These are phyloP conservation scores for Ballota nigra DNA, from an alignment of 257 asterid genomes.

Conservation along the genomic window DNA sequence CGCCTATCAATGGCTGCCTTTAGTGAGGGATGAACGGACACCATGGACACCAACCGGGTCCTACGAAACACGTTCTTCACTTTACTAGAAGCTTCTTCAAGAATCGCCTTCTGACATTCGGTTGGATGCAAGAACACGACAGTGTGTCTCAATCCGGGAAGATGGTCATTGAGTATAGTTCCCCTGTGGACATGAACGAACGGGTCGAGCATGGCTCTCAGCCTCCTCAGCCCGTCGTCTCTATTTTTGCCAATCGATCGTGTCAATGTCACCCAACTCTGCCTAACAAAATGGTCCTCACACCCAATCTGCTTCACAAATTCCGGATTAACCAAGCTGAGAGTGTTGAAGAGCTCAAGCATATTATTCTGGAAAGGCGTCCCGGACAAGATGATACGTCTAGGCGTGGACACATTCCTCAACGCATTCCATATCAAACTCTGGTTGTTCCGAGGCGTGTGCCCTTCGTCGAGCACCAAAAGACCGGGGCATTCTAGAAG, in stretches of 20 bases:
- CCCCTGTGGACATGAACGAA: conserved; percentile 68
- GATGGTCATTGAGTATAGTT: conserved; percentile 46
- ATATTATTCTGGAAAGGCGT: conserved; percentile 83
- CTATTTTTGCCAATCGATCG: conserved; percentile 30
- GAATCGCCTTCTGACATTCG: conserved; percentile 35
- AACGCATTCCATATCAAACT: conserved; percentile 61
- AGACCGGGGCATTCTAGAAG: conserved; percentile 56
- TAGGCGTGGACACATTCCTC: conserved; percentile 41
- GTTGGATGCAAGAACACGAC: conserved; percentile 57
- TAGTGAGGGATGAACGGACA: conserved; percentile 75
- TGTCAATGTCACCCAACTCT: conserved; percentile 37
- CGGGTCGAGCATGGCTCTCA: conserved; percentile 51
- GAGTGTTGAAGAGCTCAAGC: conserved; percentile 62
- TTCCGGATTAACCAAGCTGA: conserved; percentile 58
- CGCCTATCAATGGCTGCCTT: conserved; percentile 7
- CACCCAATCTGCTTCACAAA: conserved; percentile 24
- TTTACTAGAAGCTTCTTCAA: conserved; percentile 25
- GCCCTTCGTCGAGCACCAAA: conserved; percentile 85
- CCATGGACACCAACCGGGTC: conserved; percentile 39
- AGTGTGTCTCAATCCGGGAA: conserved; percentile 60
- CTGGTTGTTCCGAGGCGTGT: conserved; percentile 65
- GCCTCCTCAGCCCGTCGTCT: conserved; percentile 29
- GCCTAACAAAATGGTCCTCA: background rate
- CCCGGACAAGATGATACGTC: conserved; percentile 72
- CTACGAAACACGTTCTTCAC: conserved; percentile 12